Evolutionary conservation across 345 rosid species (phyloP), one percentile per base, ranked within the genome.

Genomic region (Gossypium rotundifolium): DNA sequence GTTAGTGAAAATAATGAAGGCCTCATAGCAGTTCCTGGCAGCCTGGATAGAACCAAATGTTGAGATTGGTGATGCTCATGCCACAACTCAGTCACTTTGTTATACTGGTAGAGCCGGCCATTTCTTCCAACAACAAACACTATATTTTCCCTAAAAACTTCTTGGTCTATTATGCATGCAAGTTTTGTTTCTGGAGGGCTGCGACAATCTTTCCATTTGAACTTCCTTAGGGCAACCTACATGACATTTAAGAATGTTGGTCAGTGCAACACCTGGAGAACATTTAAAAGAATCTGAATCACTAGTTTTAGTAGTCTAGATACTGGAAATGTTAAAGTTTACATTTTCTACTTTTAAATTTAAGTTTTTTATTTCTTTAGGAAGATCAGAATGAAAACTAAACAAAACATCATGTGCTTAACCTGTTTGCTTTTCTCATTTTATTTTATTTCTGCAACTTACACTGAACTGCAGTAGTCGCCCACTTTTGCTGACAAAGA

Each of bases 51-150:
- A 60, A 79, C 66, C 84, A 90, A 74, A 80, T 90, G 90, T 74
- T 74, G 89, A 65, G 90, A 90, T 57, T 88, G 94, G 68, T 83
- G 79, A 78, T 88, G 94, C 84, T 84, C 90, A 53, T 88, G 92
- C 94, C 92, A 86, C 73, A 85, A 68, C 18, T 82, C 84, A 45
- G 85, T 87, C 66, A 88, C 87, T 80, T 85, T 88, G 85, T 88
- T 90, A 74, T 85, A 88, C 74, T 90, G 92, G 76, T 84, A 88
- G 4, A 88, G 74, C 55, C 86, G 75, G 3, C 88, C 84, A 44
- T 90, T 84, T 57, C 78, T 76, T 65, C 91, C 85, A 7, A 81
- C 82, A 5, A 84, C 81, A 49, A 85, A 87, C 23, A 87, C 85
- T 73, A 90, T 78, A 20, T 88, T 88, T 49, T 80, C 79, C 78